These are phyloP conservation scores for Phaeophleospora eucalypticola DNA, from an alignment of 2,329 filamentous ascomycete species.

Conservation along the genomic window DNA sequence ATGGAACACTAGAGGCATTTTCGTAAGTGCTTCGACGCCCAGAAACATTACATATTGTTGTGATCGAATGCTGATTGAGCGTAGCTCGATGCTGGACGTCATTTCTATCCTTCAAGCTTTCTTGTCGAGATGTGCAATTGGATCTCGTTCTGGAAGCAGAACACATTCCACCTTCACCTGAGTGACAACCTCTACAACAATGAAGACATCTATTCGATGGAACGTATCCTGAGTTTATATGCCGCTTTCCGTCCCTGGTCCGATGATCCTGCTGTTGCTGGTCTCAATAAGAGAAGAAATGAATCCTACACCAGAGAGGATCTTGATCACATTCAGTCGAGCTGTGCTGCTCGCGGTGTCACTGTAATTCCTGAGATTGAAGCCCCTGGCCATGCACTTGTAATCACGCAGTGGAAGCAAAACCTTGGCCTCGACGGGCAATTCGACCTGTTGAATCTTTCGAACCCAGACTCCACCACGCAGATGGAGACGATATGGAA, in stretches of 20 bases:
- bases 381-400: slow-evolving; percentile 54
- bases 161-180: slow-evolving; percentile 56
- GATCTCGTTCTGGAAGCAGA: slow-evolving; percentile 60
- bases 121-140: slow-evolving; percentile 57
- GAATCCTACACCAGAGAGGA: slow-evolving; percentile 52
- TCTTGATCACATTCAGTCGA: slow-evolving; percentile 51
- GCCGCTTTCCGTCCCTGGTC: slow-evolving; percentile 55
- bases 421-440: slow-evolving; percentile 48
- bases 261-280: slow-evolving; percentile 44
- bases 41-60: background rate
- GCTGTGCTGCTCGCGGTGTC: slow-evolving; percentile 53
- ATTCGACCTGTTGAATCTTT: slow-evolving; percentile 53
- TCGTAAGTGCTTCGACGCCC: slow-evolving; percentile 13
- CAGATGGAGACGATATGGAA: slow-evolving; percentile 52
- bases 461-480: slow-evolving; percentile 52
- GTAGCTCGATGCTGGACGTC: slow-evolving; percentile 51
- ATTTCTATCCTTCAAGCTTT: slow-evolving; percentile 55
- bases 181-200: slow-evolving; percentile 56
- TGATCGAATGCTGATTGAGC: background rate
- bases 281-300: slow-evolving; percentile 50
- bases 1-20: slow-evolving; percentile 33
- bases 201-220: slow-evolving; percentile 45
- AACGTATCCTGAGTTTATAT: slow-evolving; percentile 49
- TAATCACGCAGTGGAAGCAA: slow-evolving; percentile 57
- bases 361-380: slow-evolving; percentile 60